phyloP scores from a whole-genome alignment of 768 basidiomycete genomes.

The Lactarius akahatsu region DNA sequence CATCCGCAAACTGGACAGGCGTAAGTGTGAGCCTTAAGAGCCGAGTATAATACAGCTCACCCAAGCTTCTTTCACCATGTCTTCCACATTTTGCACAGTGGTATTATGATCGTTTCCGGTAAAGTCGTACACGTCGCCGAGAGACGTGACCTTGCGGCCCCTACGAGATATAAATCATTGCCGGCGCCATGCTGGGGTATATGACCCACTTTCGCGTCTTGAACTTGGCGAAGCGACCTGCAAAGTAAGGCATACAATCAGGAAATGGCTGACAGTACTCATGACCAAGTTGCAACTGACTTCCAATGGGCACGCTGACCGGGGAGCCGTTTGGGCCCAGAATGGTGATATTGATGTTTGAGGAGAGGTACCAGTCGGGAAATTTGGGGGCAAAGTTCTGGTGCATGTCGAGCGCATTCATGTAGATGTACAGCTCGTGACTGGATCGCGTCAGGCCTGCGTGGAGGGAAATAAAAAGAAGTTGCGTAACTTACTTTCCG shows the following conservation, averaged over 20 bases:
- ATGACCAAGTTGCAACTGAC: slow-evolving; percentile 31
- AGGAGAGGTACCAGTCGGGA: slow-evolving; percentile 74
- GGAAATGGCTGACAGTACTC: neutral
- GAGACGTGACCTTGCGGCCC: slow-evolving; percentile 71
- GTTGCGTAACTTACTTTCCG: slow-evolving; percentile 59
- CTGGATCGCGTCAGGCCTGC: slow-evolving; percentile 36
- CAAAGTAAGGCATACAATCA: neutral
- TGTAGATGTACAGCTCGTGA: slow-evolving; percentile 79
- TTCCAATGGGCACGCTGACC: slow-evolving; percentile 47
- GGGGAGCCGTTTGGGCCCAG: slow-evolving; percentile 40
- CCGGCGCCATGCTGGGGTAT: no score
- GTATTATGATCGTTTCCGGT: slow-evolving; percentile 68
- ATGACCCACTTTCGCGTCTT: slow-evolving; percentile 61
- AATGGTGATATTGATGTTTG: slow-evolving; percentile 83
- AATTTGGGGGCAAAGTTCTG: slow-evolving; percentile 64
- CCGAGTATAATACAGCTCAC: slow-evolving; percentile 37
- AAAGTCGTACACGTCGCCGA: slow-evolving; percentile 81
- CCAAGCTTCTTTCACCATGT: slow-evolving; percentile 82
- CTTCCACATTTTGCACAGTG: slow-evolving; percentile 67
- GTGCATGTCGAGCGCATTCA: slow-evolving; percentile 67
- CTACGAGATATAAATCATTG: slow-evolving; percentile 33
- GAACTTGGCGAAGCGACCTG: slow-evolving; percentile 68
- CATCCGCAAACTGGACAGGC: slow-evolving; percentile 62
- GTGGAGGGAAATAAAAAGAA: neutral
- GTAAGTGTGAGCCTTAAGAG: neutral